Percentiles rank a stretch among this genome's conserved stretches.
Conservation (phyloP, 306 rosid species). For the Cicer chorassanicum region DNA sequence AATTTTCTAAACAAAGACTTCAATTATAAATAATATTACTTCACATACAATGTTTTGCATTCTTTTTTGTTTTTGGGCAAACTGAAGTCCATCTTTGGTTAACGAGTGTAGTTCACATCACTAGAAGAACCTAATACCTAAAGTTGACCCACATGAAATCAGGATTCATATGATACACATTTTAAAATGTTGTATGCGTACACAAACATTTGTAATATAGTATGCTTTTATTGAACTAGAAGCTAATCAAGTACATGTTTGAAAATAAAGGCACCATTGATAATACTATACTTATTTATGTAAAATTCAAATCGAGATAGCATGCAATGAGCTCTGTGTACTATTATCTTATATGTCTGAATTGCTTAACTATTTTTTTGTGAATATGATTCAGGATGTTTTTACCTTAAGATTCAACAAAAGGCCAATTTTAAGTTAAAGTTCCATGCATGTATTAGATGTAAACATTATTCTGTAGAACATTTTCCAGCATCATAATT, state of each 20-base stretch:
- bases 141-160: conserved; percentile 26
- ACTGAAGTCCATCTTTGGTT: conserved; percentile 20
- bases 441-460: conserved; percentile 19
- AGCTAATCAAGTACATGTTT: conserved; percentile 28
- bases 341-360: conserved; percentile 24
- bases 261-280: conserved; percentile 27
- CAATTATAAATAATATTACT: conserved; percentile 21
- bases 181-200: neutral
- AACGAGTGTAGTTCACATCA: conserved; percentile 23
- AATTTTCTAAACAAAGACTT: conserved; percentile 43
- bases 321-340: neutral
- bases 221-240: conserved; percentile 30
- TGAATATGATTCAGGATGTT: conserved; percentile 11
- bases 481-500: conserved; percentile 14
- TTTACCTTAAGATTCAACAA: conserved; percentile 16
- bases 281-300: conserved; percentile 13
- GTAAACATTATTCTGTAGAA: conserved; percentile 29
- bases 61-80: neutral
- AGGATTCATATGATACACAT: conserved; percentile 15
- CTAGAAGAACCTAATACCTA: conserved; percentile 18
- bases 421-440: conserved; percentile 10
- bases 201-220: neutral
- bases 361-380: neutral
- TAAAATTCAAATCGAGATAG: conserved; percentile 34
- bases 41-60: conserved; percentile 4